Conservation (phyloP, 768 basidiomycete species). For the Chalciporus sphaerocephalus region DNA sequence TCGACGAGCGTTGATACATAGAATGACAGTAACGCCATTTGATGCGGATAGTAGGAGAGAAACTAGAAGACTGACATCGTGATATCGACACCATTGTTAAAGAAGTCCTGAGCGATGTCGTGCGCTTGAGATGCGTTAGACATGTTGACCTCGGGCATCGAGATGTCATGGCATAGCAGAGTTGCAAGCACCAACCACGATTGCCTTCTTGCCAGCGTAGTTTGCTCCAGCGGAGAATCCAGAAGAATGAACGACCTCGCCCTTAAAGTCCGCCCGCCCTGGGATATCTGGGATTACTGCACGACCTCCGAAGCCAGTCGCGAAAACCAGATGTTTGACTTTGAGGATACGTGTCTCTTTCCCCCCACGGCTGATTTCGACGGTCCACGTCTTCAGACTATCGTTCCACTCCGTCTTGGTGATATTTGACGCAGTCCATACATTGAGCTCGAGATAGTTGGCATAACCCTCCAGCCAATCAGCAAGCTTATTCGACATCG, state of each 20-base stretch:
- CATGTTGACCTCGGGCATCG: neutral
- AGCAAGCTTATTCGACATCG: conserved; percentile 42
- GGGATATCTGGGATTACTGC: conserved; percentile 44
- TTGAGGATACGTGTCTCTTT: conserved; percentile 34
- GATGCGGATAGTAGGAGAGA: neutral
- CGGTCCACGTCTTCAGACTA: conserved; percentile 41
- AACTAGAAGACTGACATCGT: conserved; percentile 18
- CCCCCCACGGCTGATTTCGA: conserved; percentile 35
- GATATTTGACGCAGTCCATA: conserved; percentile 54
- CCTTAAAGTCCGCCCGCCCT: conserved; percentile 50
- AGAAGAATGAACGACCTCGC: conserved; percentile 49
- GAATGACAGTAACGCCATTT: neutral
- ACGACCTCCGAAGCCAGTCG: conserved; percentile 47
- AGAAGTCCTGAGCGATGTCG: conserved; percentile 37
- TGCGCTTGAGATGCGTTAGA: conserved; percentile 24
- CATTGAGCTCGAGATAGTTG: conserved; percentile 53
- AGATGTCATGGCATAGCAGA: conserved; percentile 39
- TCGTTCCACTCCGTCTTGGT: conserved; percentile 37
- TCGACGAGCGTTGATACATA: conserved; percentile 27
- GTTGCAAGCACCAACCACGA: conserved; percentile 66
- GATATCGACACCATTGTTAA: conserved; percentile 27
- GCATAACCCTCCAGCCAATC: conserved; percentile 66
- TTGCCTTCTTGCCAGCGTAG: conserved; percentile 57
- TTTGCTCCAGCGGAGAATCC: conserved; percentile 45
- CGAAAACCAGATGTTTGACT: conserved; percentile 52